Percentiles rank a stretch among this genome's conserved stretches.
Conservation (phyloP, 129 eudicot species). For the Escallonia herrerae region DNA sequence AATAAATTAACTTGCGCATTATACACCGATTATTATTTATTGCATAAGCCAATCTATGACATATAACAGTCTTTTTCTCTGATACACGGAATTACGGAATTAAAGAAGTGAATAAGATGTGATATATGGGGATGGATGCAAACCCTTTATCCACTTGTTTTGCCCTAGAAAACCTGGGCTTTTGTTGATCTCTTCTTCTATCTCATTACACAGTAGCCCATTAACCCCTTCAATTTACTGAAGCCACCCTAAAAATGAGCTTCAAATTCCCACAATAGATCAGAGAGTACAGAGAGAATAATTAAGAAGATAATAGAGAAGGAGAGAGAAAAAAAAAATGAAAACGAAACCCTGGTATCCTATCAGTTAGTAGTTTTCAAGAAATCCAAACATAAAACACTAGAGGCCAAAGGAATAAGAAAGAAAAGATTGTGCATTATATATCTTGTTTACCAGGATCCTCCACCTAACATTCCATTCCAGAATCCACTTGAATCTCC, state of each 20-base stretch:
- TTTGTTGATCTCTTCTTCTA: slow-evolving; percentile 22
- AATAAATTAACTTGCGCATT: slow-evolving; percentile 15
- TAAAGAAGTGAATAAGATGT: too few species aligned
- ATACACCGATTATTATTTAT: slow-evolving; percentile 25
- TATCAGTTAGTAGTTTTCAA: slow-evolving; percentile 47
- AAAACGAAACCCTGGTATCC: slow-evolving; percentile 27
- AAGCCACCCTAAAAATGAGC: slow-evolving; percentile 14
- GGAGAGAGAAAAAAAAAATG: slow-evolving; percentile 2
- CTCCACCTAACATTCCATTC: slow-evolving; percentile 79
- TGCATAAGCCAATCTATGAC: slow-evolving; percentile 31
- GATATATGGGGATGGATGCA: too few species aligned
- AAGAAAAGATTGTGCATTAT: slow-evolving; percentile 11
- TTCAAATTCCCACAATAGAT: slow-evolving; percentile 22
- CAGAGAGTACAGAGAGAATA: slow-evolving; percentile 10
- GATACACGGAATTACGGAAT: too few species aligned
- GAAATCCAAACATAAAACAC: slow-evolving; percentile 30
- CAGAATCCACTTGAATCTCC: slow-evolving; percentile 69
- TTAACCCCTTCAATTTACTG: background rate
- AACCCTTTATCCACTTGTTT: too few species aligned
- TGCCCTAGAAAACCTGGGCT: slow-evolving; percentile 28
- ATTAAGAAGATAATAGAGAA: slow-evolving; percentile 16
- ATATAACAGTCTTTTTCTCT: slow-evolving; percentile 5
- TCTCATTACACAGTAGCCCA: slow-evolving; percentile 2
- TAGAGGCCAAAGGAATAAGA: slow-evolving; percentile 8
- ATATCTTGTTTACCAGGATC: slow-evolving; percentile 48